phyloP scores from a whole-genome alignment of 768 basidiomycete genomes.

The Erythrobasidium yunnanense region DNA sequence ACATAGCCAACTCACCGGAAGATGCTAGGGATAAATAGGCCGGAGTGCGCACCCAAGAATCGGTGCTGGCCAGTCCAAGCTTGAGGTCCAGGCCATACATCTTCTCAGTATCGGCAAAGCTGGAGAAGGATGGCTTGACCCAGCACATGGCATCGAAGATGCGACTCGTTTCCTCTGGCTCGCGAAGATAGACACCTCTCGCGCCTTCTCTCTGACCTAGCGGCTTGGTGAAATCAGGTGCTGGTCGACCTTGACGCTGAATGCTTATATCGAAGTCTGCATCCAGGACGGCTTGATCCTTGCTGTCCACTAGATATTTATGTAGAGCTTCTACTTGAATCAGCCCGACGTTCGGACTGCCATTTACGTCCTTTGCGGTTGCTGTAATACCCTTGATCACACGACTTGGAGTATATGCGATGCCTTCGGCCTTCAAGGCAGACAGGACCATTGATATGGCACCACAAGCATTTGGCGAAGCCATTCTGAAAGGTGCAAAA shows the following conservation, averaged over 20 bases:
- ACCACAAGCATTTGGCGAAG: slow-evolving; percentile 15
- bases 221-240: slow-evolving; percentile 1
- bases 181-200: slow-evolving; percentile 28
- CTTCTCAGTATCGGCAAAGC: slow-evolving; percentile 11
- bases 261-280: slow-evolving; percentile 19
- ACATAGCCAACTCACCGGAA: not conserved
- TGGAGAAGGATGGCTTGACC: slow-evolving; percentile 24
- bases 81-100: slow-evolving; percentile 26
- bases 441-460: slow-evolving; percentile 20
- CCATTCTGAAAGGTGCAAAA: not conserved
- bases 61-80: not conserved
- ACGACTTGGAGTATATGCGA: slow-evolving; percentile 8
- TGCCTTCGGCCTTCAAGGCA: slow-evolving; percentile 20
- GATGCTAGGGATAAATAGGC: not conserved
- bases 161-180: not conserved
- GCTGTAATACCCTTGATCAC: slow-evolving; percentile 23
- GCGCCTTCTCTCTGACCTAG: not conserved
- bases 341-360: slow-evolving; percentile 17
- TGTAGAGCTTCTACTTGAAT: slow-evolving; percentile 20
- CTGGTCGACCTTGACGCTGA: slow-evolving; percentile 6
- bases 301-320: slow-evolving; percentile 10
- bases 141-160: slow-evolving; percentile 17
- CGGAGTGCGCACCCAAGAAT: slow-evolving; percentile 13
- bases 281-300: slow-evolving; percentile 7
- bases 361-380: slow-evolving; percentile 25